Base-by-base conservation (phyloP, 179 eudicot species). In the Amaranthus tricolor region DNA sequence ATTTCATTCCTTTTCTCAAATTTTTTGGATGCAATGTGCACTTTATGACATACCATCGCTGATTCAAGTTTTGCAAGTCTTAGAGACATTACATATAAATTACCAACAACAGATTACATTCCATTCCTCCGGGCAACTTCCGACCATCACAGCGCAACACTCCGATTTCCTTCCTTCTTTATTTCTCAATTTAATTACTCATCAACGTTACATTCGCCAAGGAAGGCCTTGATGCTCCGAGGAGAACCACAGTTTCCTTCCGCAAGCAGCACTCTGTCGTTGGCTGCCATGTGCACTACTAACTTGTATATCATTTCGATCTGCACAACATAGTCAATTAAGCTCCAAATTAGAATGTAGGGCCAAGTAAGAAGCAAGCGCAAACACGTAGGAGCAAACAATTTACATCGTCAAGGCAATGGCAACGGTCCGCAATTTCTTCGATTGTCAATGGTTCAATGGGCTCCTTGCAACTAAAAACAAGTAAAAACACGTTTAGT, bases 271-370 rank as follows among this genome's bases (percentile, higher is more conserved):
- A 94, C 98, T 93, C 99, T 88, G 67, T 96, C 99, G 15, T 96
- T 96, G 57, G 98, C 99, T 62, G 99, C 91, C 96, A 96, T 96
- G 82, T 96, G 97, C 5, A 94, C 93, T 0, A 96, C 83, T 6
- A 96, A 91, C 89, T 96, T 96, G 88, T 91, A 91, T 9, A 96
- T 91, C 98, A 96, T 96, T 82, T 96, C 99, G 84, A 96, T 90
- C 99, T 96, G 90, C 81, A 73, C 9, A 11, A 9, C 69, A 68
- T 11, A 16, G 19, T 7, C 9, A 16, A 71, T 0, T 12, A 16
- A 9, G 31, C 19, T 13, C 10, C 53, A 61, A 60, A 59, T 56
- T 15, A 59, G 53, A 50, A 9, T 43, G 51, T 62, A 17, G 1
- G 9, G 43, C 63, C 16, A 12, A 65, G 49, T 51, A 24, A 13